These are phyloP conservation scores for Psilocybe tampanensis DNA, from an alignment of 768 basidiomycete genomes.

Conservation along the genomic window DNA sequence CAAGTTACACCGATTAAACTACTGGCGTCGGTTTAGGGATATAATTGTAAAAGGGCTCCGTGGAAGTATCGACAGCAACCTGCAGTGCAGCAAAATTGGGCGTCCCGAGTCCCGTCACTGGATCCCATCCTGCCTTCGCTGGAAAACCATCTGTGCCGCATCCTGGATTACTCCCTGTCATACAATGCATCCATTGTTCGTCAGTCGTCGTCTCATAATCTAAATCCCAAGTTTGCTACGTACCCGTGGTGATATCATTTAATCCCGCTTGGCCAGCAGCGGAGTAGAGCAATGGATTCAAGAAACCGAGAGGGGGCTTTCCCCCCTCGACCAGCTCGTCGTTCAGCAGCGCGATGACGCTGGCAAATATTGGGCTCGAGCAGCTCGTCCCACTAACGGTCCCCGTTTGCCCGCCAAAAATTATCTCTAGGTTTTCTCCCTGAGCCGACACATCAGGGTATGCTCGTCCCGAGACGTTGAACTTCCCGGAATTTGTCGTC, in stretches of 20 bases:
- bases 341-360: slow-evolving; percentile 52
- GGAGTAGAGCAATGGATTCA: slow-evolving; percentile 37
- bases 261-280: slow-evolving; percentile 35
- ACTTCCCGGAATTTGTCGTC: slow-evolving; percentile 47
- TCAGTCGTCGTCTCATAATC: too few relatives aligned
- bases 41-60: not conserved
- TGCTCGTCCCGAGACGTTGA: slow-evolving; percentile 47
- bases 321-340: slow-evolving; percentile 45
- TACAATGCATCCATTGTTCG: too few relatives aligned
- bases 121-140: slow-evolving; percentile 40
- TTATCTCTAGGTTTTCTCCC: slow-evolving; percentile 31
- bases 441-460: slow-evolving; percentile 57
- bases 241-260: slow-evolving; percentile 40
- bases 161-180: slow-evolving; percentile 13
- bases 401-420: slow-evolving; percentile 34
- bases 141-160: slow-evolving; percentile 28
- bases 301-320: slow-evolving; percentile 49
- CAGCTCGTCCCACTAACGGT: slow-evolving; percentile 52
- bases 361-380: slow-evolving; percentile 48
- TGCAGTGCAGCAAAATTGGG: slow-evolving; percentile 32
- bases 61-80: not conserved
- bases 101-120: slow-evolving; percentile 41
- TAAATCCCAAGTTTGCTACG: too few relatives aligned
- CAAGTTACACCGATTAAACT: not conserved
- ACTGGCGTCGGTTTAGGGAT: not conserved